These are phyloP conservation scores for Lanzia echinophila DNA, from an alignment of 2,329 filamentous ascomycete genomes.

Conservation along the genomic window DNA sequence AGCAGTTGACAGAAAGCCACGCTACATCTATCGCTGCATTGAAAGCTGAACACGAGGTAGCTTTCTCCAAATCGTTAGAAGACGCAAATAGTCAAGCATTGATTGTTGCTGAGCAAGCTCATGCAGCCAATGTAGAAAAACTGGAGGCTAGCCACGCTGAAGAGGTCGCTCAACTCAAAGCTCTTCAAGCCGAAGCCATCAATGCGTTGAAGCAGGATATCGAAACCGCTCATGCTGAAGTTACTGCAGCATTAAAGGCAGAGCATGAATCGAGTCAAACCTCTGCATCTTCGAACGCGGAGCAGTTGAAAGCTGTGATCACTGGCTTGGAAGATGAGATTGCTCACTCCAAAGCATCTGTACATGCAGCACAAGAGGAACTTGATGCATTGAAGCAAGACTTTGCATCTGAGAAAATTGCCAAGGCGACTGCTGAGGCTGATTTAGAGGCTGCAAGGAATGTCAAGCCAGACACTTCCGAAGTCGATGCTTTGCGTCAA, in stretches of 20 bases:
- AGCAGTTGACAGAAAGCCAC: constrained; percentile 48
- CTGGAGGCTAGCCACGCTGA: constrained; percentile 50
- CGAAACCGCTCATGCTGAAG: constrained; percentile 37
- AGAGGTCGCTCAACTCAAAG: constrained; percentile 35
- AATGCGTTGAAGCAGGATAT: constrained; percentile 29
- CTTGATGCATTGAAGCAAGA: constrained; percentile 24
- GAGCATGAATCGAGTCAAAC: constrained; percentile 32
- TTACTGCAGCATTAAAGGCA: constrained; percentile 36
- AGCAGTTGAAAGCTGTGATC: constrained; percentile 31
- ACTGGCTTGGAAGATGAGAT: constrained; percentile 40
- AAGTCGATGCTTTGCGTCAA: constrained; percentile 44
- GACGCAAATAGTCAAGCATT: constrained; percentile 45
- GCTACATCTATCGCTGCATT: constrained; percentile 37
- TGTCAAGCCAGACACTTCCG: constrained; percentile 49
- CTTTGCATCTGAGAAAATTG: constrained; percentile 37
- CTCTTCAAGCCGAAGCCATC: constrained; percentile 46
- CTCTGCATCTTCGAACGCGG: constrained; percentile 16
- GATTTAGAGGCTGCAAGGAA: constrained; percentile 53
- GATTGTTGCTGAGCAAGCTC: constrained; percentile 42
- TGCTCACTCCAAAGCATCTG: constrained; percentile 36
- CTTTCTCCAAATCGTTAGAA: constrained; percentile 53
- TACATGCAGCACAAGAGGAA: constrained; percentile 21
- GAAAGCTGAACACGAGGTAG: constrained; percentile 38
- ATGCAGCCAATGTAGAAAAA: constrained; percentile 44
- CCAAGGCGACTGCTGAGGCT: constrained; percentile 39